Evolutionary conservation across 1,284 basidiomycete genomes (phyloP), one percentile per base, ranked within the genome.

Genomic region (Entoloma clypeatum): DNA sequence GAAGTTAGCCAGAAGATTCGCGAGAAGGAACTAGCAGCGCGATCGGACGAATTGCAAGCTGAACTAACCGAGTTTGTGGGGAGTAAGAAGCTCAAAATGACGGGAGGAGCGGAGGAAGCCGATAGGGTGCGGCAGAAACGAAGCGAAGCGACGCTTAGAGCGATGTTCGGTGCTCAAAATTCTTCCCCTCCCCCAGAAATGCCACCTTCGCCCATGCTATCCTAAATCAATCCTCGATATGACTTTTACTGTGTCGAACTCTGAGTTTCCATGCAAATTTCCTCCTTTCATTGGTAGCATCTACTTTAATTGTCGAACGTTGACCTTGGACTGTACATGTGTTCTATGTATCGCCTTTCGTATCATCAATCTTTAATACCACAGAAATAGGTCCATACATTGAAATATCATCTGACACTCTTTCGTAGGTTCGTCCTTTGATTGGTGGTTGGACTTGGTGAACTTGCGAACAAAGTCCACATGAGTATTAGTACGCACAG

Each of bases 51-150:
- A 53, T 82, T 96, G 62, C 78, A 88, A 52, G 68, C 75, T 10
- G 92, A 96, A 68, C 59, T 97, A 46, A 67, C 68, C 21, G 88
- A 85, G 3, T 96, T 95, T 62, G 91, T 96, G 32, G 72, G 68
- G 2, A 78, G 81, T 41, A 86, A 86, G 68, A 92, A 85, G 67
- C 64, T 97, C 59, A 89, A 82, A 71, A 87, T 92, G 87, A 97
- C 92, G 14, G 93, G 93, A 32, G 93, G 93, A 5, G 84, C 91
- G 16, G 92, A 95, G 61, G 93, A 96, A 68, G 76, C 73, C 10
- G 93, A 96, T 64, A 71, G 93, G 33, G 74, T 92, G 51, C 70
- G 92, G 50, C 86, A 91, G 69, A 79, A 79, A 59, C 72, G 81
- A 58, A 90, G 87, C 56, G 92, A 94, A 39, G 65, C 81, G 64